phyloP scores from a whole-genome alignment of 257 asterid genomes.

The Solanum gracilifrons region DNA sequence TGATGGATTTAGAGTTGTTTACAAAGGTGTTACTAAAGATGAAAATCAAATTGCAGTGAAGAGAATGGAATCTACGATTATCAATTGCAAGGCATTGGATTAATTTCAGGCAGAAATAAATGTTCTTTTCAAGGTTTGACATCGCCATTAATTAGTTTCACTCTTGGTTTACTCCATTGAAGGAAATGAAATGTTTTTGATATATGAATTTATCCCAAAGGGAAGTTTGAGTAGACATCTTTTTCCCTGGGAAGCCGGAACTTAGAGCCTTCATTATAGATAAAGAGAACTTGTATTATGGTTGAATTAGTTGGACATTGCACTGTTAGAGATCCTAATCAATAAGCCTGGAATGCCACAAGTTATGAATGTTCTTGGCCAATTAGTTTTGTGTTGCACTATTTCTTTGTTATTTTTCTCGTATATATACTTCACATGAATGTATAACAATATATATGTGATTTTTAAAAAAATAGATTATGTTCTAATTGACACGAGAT shows the following conservation, averaged over 20 bases:
- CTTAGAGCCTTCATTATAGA: neutral
- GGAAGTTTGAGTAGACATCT: too few species aligned
- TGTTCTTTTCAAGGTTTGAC: neutral
- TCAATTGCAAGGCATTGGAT: neutral
- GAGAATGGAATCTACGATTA: neutral
- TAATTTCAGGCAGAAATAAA: neutral
- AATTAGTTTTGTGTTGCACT: neutral
- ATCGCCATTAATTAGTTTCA: neutral
- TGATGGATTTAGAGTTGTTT: neutral
- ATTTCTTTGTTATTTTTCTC: too few species aligned
- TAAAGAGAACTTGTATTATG: neutral
- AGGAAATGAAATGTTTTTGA: too few species aligned
- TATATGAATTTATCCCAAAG: too few species aligned
- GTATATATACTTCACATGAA: too few species aligned
- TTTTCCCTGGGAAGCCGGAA: too few species aligned
- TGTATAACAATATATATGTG: neutral
- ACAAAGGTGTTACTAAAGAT: neutral
- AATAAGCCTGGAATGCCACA: neutral
- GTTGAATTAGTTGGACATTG: neutral
- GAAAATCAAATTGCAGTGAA: neutral
- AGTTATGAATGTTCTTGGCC: neutral
- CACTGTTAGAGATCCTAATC: neutral
- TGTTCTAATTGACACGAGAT: neutral
- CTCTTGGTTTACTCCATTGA: neutral
- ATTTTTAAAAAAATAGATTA: too few species aligned